Percentiles rank a stretch among this genome's conserved stretches.
Evolutionary conservation across 306 rosid genomes (phyloP).

Genomic region (Fragaria ananassa): DNA sequence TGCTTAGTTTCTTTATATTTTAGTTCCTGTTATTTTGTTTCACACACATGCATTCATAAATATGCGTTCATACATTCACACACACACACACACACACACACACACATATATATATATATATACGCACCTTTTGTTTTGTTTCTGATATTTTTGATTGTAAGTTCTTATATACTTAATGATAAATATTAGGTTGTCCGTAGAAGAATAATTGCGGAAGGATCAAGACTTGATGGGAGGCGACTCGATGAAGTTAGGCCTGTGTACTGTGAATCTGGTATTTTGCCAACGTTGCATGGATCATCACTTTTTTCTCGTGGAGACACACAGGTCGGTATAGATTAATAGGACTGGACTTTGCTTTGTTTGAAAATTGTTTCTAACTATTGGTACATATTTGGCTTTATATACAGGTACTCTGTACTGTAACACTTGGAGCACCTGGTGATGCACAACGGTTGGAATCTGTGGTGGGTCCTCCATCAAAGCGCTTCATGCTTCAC

Average conservation of each 20-base stretch:
- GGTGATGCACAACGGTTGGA: constrained; percentile 89
- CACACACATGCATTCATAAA: neutral
- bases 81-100: too few relatives aligned
- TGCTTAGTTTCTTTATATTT: constrained; percentile 3
- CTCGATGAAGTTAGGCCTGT: constrained; percentile 97
- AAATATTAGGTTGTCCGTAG: constrained; percentile 71
- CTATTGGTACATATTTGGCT: constrained; percentile 24
- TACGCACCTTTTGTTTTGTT: neutral
- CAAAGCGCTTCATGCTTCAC: constrained; percentile 96
- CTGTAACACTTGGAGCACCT: constrained; percentile 95
- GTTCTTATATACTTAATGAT: constrained; percentile 18
- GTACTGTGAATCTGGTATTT: constrained; percentile 75
- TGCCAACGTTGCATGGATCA: constrained; percentile 78
- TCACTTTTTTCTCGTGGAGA: constrained; percentile 89
- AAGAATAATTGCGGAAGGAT: constrained; percentile 78
- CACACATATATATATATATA: too few relatives aligned
- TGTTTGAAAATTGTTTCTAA: constrained; percentile 14
- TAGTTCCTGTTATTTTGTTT: constrained; percentile 14
- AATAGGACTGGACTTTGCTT: constrained; percentile 10
- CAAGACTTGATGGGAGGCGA: constrained; percentile 81
- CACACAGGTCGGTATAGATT: constrained; percentile 62
- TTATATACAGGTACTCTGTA: constrained; percentile 73
- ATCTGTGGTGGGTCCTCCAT: constrained; percentile 79
- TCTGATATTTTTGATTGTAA: constrained; percentile 22
- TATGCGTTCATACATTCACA: neutral